A percentile compares a stretch with the other conserved stretches of the same genome.
Evolutionary conservation across 805 yeast genomes (phyloP).

Genomic region (Metschnikowia corniflorae): DNA sequence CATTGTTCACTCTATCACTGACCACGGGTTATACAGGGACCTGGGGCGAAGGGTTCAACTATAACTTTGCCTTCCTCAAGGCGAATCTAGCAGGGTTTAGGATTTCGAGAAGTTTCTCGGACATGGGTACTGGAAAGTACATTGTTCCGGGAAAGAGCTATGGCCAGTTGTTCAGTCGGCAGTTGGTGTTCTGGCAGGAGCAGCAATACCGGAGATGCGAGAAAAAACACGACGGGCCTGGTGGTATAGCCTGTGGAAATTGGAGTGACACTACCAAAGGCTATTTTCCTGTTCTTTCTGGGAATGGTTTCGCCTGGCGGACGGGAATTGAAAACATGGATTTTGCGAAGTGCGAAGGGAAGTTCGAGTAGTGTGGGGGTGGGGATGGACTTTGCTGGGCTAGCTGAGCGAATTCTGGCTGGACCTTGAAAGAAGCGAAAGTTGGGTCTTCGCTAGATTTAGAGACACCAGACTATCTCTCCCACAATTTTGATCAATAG

Average conservation of each 20-base stretch:
- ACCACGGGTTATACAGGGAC: conserved; percentile 3
- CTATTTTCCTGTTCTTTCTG: neutral
- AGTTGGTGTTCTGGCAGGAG: conserved; percentile 1
- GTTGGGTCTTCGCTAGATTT: too few relatives aligned
- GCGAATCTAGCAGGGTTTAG: neutral
- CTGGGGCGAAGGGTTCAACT: conserved; percentile 2
- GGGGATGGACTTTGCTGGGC: too few relatives aligned
- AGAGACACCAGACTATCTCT: too few relatives aligned
- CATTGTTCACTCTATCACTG: neutral
- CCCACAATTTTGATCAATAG: too few relatives aligned
- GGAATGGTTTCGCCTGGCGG: neutral
- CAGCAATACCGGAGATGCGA: conserved; percentile 3
- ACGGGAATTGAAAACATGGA: neutral
- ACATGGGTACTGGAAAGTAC: neutral
- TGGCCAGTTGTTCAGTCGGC: conserved; percentile 4
- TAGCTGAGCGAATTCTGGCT: too few relatives aligned
- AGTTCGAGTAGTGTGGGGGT: too few relatives aligned
- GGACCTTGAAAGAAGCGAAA: too few relatives aligned
- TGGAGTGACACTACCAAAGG: neutral
- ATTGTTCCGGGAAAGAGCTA: neutral
- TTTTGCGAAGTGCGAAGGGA: neutral
- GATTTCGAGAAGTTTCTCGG: neutral
- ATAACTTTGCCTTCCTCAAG: neutral
- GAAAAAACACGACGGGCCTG: neutral
- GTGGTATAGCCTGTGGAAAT: neutral